Evolutionary conservation across 2,329 filamentous ascomycete genomes (phyloP), one percentile per base, ranked within the genome.

Genomic region (Xylariaceae sp.): DNA sequence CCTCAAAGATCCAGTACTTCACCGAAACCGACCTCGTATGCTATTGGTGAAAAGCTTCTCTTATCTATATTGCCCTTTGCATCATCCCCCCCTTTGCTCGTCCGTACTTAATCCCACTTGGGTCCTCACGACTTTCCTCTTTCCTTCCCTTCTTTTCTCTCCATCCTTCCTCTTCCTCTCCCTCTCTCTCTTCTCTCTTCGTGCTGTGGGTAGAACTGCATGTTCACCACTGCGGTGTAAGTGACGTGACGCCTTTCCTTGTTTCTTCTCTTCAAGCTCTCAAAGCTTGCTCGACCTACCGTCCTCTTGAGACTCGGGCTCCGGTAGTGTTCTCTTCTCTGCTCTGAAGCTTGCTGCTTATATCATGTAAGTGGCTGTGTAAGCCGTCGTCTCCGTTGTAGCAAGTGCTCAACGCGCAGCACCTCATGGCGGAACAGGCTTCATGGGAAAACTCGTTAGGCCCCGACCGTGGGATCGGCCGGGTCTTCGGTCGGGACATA

Each of bases 11-110:
- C 62, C 62, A 64, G 13, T 57, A 39, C 54, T 58, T 64, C 53
- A 64, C 62, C 62, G 62, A 64, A 61, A 64, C 56, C 58, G 56
- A 45, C 62, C 55, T 62, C 23, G 11, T 44, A 53, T 62, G 54
- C 35, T 56, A 56, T 52, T 35, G 30, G 53, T 34, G 37, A 56
- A 41, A 18, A 10, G 18, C 18, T 30, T 51, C 57, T 57, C 56
- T 35, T 55, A 53, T 23, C 56, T 59, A 63, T 55, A 56, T 55
- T 50, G 41, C 13, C 11, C 51, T 41, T 18, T 18, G 17, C 37
- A 30, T 41, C 37, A 13, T 41, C 8, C 8, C 37, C 41, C 41
- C 41, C 49, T 51, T 8, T 8, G 17, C 3, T 18, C 17, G 4
- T 44, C 55, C 41, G 39, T 52, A 61, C 51, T 51, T 56, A 30